A percentile compares a stretch with the other conserved stretches of the same genome.
Conservation (phyloP, 805 yeast species). For the Sungouiozyma intestinalis region DNA sequence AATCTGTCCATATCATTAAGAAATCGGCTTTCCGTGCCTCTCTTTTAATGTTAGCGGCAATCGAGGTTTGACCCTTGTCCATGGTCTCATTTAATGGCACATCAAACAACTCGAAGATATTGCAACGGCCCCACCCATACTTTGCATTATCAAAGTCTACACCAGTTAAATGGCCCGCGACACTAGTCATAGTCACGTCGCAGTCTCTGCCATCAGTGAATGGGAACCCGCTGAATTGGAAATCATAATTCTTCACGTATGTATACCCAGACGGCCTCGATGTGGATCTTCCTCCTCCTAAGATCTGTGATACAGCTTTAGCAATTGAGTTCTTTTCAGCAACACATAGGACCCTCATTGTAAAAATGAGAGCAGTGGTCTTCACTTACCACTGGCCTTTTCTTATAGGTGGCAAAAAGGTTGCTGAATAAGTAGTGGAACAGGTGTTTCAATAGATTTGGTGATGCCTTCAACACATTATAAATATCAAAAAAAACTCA, state of each 20-base stretch:
- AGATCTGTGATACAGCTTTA: constrained; percentile 54
- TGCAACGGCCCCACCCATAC: constrained; percentile 55
- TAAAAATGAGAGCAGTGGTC: too few relatives aligned
- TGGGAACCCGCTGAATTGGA: constrained; percentile 52
- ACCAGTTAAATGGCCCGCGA: constrained; percentile 71
- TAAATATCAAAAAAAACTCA: too few relatives aligned
- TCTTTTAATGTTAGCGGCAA: constrained; percentile 54
- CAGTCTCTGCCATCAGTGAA: constrained; percentile 42
- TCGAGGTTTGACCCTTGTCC: constrained; percentile 33
- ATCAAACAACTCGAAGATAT: constrained; percentile 56
- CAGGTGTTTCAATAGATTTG: too few relatives aligned
- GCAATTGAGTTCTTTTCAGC: constrained; percentile 97
- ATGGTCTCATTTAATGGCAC: constrained; percentile 49
- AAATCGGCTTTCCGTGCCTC: constrained; percentile 53
- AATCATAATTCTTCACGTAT: constrained; percentile 72
- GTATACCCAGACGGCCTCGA: constrained; percentile 42
- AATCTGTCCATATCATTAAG: constrained; percentile 96
- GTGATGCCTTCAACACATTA: not conserved
- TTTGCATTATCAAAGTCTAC: constrained; percentile 43
- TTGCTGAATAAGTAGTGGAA: too few relatives aligned
- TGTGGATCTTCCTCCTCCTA: constrained; percentile 59
- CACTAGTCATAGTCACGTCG: constrained; percentile 85
- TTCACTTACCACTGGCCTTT: too few relatives aligned
- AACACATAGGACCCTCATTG: constrained; percentile 76
- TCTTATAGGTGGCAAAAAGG: too few relatives aligned